These are phyloP conservation scores for Aquilaria malaccensis DNA, from an alignment of 345 rosid species.

Conservation along the genomic window DNA sequence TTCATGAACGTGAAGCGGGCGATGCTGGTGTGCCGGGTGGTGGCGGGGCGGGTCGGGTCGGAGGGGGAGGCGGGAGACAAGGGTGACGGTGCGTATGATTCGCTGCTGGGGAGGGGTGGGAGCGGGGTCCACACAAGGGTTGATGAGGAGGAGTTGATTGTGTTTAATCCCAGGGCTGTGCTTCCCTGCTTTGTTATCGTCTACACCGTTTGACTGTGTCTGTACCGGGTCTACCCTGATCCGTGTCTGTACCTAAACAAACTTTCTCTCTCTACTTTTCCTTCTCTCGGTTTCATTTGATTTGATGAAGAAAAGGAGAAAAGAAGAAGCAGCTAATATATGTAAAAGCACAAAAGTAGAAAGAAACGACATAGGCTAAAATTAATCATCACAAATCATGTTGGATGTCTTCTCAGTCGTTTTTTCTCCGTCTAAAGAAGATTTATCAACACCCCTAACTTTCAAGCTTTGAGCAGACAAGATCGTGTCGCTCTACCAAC, in stretches of 20 bases:
- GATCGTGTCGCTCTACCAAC: too few relatives aligned
- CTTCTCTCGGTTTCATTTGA: too few relatives aligned
- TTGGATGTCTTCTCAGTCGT: too few relatives aligned
- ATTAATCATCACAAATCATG: too few relatives aligned
- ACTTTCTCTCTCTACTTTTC: neutral
- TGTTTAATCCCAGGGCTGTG: conserved; percentile 97
- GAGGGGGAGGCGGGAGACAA: conserved; percentile 44
- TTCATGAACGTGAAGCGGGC: conserved; percentile 96
- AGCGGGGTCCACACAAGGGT: conserved; percentile 36
- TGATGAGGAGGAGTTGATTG: conserved; percentile 79
- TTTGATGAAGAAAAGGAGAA: too few relatives aligned
- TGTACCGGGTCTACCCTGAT: neutral
- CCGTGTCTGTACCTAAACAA: too few relatives aligned
- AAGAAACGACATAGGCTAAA: too few relatives aligned
- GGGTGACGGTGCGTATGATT: conserved; percentile 63
- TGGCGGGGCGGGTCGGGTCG: conserved; percentile 74
- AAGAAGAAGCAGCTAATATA: neutral
- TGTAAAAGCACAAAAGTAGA: too few relatives aligned
- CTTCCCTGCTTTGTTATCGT: conserved; percentile 96
- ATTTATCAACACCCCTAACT: too few relatives aligned
- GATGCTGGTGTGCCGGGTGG: conserved; percentile 79
- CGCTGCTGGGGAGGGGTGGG: conserved; percentile 55
- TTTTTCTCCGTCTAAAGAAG: too few relatives aligned
- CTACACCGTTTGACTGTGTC: conserved; percentile 37
- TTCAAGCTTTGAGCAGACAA: too few relatives aligned